phyloP scores from a whole-genome alignment of 306 rosid genomes.

The Cajanus cajan region DNA sequence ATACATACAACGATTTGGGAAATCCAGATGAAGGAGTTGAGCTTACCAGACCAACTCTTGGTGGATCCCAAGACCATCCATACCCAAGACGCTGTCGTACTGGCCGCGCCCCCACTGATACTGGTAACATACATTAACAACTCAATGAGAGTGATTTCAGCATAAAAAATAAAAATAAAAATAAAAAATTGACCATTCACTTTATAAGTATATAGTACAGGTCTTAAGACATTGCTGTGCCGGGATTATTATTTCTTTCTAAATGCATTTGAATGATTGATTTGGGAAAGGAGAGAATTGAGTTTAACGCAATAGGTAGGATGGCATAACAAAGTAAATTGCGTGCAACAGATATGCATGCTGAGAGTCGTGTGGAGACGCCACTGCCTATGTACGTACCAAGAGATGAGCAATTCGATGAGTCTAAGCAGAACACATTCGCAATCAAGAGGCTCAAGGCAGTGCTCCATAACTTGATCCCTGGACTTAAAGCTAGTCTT shows the following conservation, averaged over 20 bases:
- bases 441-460: constrained; percentile 69
- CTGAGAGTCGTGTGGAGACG: constrained; percentile 75
- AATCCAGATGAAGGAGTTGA: constrained; percentile 78
- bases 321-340: neutral
- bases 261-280: neutral
- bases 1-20: constrained; percentile 75
- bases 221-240: neutral
- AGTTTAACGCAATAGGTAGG: neutral
- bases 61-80: constrained; percentile 54
- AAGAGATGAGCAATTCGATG: constrained; percentile 84
- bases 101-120: constrained; percentile 63
- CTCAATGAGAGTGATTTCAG: neutral
- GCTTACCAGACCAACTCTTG: constrained; percentile 60
- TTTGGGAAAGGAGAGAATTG: neutral
- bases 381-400: constrained; percentile 78
- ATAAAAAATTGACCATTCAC: neutral
- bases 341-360: constrained; percentile 45
- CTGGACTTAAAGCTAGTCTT: constrained; percentile 64
- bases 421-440: constrained; percentile 65
- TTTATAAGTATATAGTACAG: neutral
- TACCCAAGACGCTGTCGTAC: constrained; percentile 89
- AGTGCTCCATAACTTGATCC: constrained; percentile 69
- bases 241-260: neutral
- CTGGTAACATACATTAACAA: constrained; percentile 42
- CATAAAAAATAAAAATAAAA: too few species aligned